Percentiles rank a stretch among this genome's conserved stretches.
These are phyloP conservation scores for Eucalyptus erythrocorys DNA, from an alignment of 345 rosid genomes.

Conservation along the genomic window DNA sequence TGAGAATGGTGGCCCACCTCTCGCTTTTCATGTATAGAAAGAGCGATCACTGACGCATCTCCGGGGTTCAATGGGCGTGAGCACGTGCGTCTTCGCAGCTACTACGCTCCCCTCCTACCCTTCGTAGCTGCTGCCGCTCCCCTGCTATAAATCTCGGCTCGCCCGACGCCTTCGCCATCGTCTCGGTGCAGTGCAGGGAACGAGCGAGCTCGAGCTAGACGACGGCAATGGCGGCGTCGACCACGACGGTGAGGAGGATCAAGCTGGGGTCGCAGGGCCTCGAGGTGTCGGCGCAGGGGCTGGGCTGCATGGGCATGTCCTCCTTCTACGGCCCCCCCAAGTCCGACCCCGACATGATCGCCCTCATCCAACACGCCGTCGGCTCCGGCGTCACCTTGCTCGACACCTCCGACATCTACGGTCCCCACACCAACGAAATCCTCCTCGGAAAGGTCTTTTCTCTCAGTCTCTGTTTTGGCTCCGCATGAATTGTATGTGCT, in stretches of 20 bases:
- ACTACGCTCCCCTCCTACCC: too few relatives aligned
- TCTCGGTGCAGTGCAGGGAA: not conserved
- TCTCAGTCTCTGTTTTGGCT: not conserved
- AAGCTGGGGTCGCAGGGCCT: constrained; percentile 41
- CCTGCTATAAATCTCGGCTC: not conserved
- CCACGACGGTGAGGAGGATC: constrained; percentile 9
- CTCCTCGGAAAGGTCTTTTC: constrained; percentile 26
- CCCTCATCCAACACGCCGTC: constrained; percentile 36
- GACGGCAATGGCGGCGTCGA: not conserved
- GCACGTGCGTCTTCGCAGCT: too few relatives aligned
- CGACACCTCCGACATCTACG: constrained; percentile 40
- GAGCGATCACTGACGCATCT: too few relatives aligned
- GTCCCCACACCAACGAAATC: constrained; percentile 40
- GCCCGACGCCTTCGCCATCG: not conserved
- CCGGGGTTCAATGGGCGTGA: too few relatives aligned
- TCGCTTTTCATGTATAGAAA: too few relatives aligned
- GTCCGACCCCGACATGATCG: constrained; percentile 36
- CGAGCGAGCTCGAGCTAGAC: not conserved
- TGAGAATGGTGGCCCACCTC: too few relatives aligned
- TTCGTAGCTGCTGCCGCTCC: too few relatives aligned
- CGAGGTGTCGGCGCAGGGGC: constrained; percentile 45
- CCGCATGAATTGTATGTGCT: too few relatives aligned
- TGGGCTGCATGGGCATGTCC: constrained; percentile 55
- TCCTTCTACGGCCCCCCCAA: constrained; percentile 41
- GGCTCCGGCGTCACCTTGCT: constrained; percentile 35